Conservation (phyloP, 2,329 filamentous ascomycete species). For the Aspergillus pseudotamarii region DNA sequence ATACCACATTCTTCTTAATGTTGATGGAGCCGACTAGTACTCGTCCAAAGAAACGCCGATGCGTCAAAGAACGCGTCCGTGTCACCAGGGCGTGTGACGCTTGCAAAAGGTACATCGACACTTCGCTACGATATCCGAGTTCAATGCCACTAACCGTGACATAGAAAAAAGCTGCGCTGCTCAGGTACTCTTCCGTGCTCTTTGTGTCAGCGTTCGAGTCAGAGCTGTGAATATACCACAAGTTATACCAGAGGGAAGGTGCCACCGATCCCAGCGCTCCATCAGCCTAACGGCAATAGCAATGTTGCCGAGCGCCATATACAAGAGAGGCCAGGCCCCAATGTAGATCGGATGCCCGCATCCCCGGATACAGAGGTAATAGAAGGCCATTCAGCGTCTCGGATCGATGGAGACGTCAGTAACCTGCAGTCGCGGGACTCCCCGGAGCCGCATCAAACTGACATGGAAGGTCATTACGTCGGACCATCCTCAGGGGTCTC, state of each 20-base stretch:
- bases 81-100: slow-evolving; percentile 20
- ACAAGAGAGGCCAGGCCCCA: neutral
- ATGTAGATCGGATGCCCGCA: neutral
- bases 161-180: slow-evolving; percentile 20
- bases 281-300: neutral
- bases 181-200: slow-evolving; percentile 19
- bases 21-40: slow-evolving; percentile 10
- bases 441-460: slow-evolving; percentile 19
- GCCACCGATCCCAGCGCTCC: slow-evolving; percentile 13
- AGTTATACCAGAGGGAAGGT: slow-evolving; percentile 18
- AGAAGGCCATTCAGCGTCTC: neutral
- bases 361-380: neutral
- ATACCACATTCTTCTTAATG: neutral
- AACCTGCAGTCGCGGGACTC: slow-evolving; percentile 13
- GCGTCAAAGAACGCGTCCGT: slow-evolving; percentile 17
- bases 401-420: neutral
- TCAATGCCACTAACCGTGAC: neutral
- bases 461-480: slow-evolving; percentile 22
- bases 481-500: slow-evolving; percentile 19
- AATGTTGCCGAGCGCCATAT: neutral
- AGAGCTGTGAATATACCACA: slow-evolving; percentile 16
- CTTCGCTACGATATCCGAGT: neutral
- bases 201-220: slow-evolving; percentile 10
- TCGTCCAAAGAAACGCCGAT: slow-evolving; percentile 15
- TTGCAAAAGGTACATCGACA: slow-evolving; percentile 16